Base-by-base conservation (phyloP, 495 filamentous ascomycete species). In the Schizothecium vesticola region DNA sequence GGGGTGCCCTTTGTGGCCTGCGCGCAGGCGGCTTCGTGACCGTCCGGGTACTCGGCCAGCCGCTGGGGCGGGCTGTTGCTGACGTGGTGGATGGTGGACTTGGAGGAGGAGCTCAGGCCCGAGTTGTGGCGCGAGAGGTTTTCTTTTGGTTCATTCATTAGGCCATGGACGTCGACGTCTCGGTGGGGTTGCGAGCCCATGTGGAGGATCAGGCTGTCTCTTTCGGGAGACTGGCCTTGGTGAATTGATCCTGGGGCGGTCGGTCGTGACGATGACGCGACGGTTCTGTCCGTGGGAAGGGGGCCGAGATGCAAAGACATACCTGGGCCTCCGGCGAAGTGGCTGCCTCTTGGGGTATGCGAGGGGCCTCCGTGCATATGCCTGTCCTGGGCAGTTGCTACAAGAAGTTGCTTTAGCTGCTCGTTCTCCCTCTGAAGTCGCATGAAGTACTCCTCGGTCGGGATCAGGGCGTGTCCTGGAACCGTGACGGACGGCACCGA, bases 41-140 rank as follows among this genome's bases (percentile, higher is more conserved):
- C 59, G 11, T 51, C 11, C 11, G 65, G 59, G 65, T 59, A 57
- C 24, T 70, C 66, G 13, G 59, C 28, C 9, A 28, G 43, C 3
- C 59, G 72, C 12, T 68, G 65, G 6, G 74, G 70, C 8, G 75
- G 75, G 61, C 74, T 77, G 7, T 68, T 71, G 26, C 72, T 70
- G 51, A 77, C 75, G 55, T 72, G 75, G 66, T 76, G 70, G 59
- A 77, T 69, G 26, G 73, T 74, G 24, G 73, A 71, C 8, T 65
- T 67, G 1, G 74, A 75, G 2, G 70, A 33, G 2, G 67, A 70
- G 66, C 65, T 76, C 16, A 73, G 56, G 1, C 69, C 76, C 25
- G 72, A 75, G 61, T 70, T 72, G 31, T 71, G 73, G n/a, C 74
- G 67, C 5, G 73, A 71, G 1, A 78, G 64, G 7, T 69, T 68